Base-by-base conservation (phyloP, 768 basidiomycete species). In the Termitomyces sp. region DNA sequence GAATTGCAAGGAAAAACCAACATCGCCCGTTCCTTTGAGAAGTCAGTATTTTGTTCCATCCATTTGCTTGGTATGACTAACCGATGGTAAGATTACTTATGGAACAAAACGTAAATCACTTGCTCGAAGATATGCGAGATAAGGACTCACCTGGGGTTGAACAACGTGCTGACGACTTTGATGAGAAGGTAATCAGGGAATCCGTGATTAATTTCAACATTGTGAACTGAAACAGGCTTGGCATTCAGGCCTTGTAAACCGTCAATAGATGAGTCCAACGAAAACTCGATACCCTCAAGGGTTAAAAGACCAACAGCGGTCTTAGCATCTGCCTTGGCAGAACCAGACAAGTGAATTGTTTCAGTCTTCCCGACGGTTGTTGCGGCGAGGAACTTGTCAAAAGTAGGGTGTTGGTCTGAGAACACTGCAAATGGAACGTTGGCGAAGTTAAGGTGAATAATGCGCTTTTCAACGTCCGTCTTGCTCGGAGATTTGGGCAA, bases 161-260 rank as follows among this genome's bases (percentile, higher is more conserved):
- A 88, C 24, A 90, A 72, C 1, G 78, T 75, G 20, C 84, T 83
- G 46, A 82, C 75, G 13, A 84, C 83, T 66, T 80, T 88, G 74
- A 91, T 90, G 54, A 90, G 77, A n/a, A 91, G 76, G 69, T 79
- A 86, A 67, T 87, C 81, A 0, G 83, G 60, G 74, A 82, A 90
- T 7, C 89, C 89, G 56, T 85, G 87, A 44, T 81, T 83, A 33
- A 90, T 88, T 63, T 90, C 88, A 54, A 91, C 73, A 63, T 81
- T 76, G 44, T 75, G 76, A 15, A 91, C 81, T 3, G 76, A 77
- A 2, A 83, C 81, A 11, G 87, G 88, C 60, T 78, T 80, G 33
- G 84, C 74, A 62, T 80, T 75, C 59, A 91, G 77, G 33, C 88
- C 89, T 70, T 89, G 85, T 57, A 91, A 67, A 44, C 89, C 89